Conservation (phyloP, 345 rosid genomes). For the Sapria himalayana region DNA sequence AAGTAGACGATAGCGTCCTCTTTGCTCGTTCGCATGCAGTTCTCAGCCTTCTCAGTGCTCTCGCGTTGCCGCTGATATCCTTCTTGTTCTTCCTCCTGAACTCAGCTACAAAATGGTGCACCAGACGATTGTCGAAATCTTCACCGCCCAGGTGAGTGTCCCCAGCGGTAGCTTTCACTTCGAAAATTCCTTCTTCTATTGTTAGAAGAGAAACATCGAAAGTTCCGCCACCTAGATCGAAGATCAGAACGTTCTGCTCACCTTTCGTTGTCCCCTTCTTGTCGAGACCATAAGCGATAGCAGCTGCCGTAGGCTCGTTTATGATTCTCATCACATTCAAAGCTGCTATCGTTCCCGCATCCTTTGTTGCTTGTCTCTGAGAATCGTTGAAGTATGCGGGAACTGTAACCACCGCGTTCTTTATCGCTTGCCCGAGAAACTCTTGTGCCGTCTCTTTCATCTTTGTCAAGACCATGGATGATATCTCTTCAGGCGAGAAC, state of each 20-base stretch:
- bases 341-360: constrained; percentile 27
- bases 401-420: constrained; percentile 21
- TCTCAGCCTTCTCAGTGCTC: constrained; percentile 16
- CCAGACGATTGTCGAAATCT: constrained; percentile 15
- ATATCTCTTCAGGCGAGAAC: constrained; percentile 19
- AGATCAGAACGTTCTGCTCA: constrained; percentile 11
- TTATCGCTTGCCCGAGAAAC: constrained; percentile 12
- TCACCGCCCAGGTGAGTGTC: constrained; percentile 15
- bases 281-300: constrained; percentile 24
- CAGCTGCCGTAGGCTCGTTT: constrained; percentile 26
- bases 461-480: constrained; percentile 19
- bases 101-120: constrained; percentile 12
- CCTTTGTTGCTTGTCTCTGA: constrained; percentile 33
- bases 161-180: constrained; percentile 21
- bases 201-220: constrained; percentile 19
- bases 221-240: constrained; percentile 20
- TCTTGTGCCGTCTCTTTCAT: constrained; percentile 24
- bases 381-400: constrained; percentile 32
- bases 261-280: constrained; percentile 14
- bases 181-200: constrained; percentile 22
- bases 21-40: constrained; percentile 18
- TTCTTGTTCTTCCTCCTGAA: constrained; percentile 11
- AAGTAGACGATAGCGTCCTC: constrained; percentile 12
- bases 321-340: constrained; percentile 23
- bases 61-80: constrained; percentile 13